Conservation (phyloP, 2,329 filamentous ascomycete species). For the Annulohypoxylon truncatum region DNA sequence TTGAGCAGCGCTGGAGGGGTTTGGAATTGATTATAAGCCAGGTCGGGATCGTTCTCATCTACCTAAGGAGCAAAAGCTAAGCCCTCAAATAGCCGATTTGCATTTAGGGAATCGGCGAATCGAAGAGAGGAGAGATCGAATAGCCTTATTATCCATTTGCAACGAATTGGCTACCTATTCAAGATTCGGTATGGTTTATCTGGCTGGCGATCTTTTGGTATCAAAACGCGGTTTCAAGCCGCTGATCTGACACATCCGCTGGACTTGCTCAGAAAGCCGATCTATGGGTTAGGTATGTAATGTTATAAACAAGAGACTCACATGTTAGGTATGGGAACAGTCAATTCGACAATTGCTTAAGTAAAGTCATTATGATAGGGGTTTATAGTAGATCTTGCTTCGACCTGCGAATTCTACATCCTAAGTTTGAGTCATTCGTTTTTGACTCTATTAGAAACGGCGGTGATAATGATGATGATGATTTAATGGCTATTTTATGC, state of each 20-base stretch:
- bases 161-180: not conserved
- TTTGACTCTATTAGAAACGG: not conserved
- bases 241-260: not conserved
- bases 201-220: constrained; percentile 5
- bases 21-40: not conserved
- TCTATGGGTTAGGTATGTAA: not conserved
- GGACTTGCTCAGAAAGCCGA: not conserved
- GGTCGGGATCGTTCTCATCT: constrained; percentile 18
- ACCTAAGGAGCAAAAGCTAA: constrained; percentile 11
- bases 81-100: not conserved
- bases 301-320: not conserved
- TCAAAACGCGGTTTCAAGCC: not conserved
- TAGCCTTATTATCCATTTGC: not conserved
- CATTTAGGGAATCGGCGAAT: not conserved
- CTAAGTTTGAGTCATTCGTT: not conserved
- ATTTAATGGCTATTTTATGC: not conserved
- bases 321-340: not conserved
- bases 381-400: not conserved
- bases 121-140: not conserved
- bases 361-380: not conserved
- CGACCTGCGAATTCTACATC: not conserved
- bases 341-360: not conserved
- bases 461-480: not conserved
- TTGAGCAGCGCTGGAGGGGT: not conserved
- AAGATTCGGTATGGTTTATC: not conserved